These are phyloP conservation scores for Closterium sp. DNA, from an alignment of 139 green algal genomes.

Conservation along the genomic window DNA sequence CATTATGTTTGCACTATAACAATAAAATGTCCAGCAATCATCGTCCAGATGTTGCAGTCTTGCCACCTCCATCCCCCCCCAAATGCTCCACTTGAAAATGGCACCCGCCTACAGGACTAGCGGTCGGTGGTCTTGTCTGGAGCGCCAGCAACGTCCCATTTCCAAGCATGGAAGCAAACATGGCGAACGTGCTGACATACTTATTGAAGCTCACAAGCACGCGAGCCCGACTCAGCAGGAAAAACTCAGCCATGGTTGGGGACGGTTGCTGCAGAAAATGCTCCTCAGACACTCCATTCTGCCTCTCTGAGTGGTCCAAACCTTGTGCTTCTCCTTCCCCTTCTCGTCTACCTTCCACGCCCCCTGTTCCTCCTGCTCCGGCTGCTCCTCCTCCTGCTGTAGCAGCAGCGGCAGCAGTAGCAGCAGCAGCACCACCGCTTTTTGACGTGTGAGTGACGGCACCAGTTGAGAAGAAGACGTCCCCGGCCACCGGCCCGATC, in stretches of 20 bases:
- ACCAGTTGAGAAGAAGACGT: neutral
- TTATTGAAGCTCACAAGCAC: neutral
- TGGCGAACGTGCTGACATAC: neutral
- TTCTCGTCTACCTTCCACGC: neutral
- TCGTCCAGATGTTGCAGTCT: neutral
- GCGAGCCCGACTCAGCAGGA: neutral
- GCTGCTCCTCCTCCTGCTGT: neutral
- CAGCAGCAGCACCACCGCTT: neutral
- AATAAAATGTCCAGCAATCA: neutral
- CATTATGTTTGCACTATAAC: neutral
- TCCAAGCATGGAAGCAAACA: neutral
- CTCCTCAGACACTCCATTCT: neutral
- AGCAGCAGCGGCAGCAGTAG: no score
- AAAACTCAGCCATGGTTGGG: neutral
- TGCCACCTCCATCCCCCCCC: neutral
- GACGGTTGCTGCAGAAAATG: neutral
- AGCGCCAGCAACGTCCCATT: neutral
- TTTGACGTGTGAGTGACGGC: neutral
- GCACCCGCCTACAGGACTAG: neutral
- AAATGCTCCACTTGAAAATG: neutral
- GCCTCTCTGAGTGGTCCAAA: neutral
- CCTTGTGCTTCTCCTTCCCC: neutral
- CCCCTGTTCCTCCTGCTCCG: no score
- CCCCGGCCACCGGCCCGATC: neutral
- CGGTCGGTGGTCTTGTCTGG: neutral